Evolutionary conservation across 1,284 basidiomycete species (phyloP).

Genomic region (Rhizoctonia solani): DNA sequence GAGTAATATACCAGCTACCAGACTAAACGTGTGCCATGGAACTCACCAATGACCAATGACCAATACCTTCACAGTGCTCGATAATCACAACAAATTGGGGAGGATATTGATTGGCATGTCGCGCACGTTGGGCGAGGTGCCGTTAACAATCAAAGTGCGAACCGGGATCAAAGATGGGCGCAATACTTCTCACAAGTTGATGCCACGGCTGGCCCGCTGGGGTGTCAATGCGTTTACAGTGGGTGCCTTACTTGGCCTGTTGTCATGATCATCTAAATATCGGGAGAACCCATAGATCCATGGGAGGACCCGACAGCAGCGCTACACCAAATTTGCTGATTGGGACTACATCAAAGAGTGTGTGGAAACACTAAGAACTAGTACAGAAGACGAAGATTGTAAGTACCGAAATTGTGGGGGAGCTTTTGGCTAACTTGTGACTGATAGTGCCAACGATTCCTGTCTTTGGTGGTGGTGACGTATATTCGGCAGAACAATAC

Average conservation of each 20-base stretch:
- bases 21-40: too few relatives aligned
- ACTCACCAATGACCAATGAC: too few relatives aligned
- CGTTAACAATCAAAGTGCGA: slow-evolving; percentile 92
- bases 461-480: slow-evolving; percentile 95
- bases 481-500: slow-evolving; percentile 85
- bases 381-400: slow-evolving; percentile 76
- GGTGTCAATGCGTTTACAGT: slow-evolving; percentile 81
- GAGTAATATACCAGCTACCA: slow-evolving; percentile 43
- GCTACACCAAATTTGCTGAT: slow-evolving; percentile 85
- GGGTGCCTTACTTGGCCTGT: slow-evolving; percentile 39
- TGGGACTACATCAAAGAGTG: slow-evolving; percentile 91
- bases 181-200: slow-evolving; percentile 89
- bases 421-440: not conserved
- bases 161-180: slow-evolving; percentile 88
- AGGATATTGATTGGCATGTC: slow-evolving; percentile 93
- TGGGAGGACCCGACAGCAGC: slow-evolving; percentile 88
- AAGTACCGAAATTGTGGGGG: slow-evolving; percentile 44
- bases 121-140: slow-evolving; percentile 86
- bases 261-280: slow-evolving; percentile 21
- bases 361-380: slow-evolving; percentile 78
- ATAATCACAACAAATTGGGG: slow-evolving; percentile 78
- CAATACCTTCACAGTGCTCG: slow-evolving; percentile 77
- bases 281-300: slow-evolving; percentile 62
- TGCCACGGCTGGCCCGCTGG: slow-evolving; percentile 81
- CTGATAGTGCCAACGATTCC: slow-evolving; percentile 77